These are phyloP conservation scores for Populus hybrid DNA, from an alignment of 441 rosid species.

Conservation along the genomic window DNA sequence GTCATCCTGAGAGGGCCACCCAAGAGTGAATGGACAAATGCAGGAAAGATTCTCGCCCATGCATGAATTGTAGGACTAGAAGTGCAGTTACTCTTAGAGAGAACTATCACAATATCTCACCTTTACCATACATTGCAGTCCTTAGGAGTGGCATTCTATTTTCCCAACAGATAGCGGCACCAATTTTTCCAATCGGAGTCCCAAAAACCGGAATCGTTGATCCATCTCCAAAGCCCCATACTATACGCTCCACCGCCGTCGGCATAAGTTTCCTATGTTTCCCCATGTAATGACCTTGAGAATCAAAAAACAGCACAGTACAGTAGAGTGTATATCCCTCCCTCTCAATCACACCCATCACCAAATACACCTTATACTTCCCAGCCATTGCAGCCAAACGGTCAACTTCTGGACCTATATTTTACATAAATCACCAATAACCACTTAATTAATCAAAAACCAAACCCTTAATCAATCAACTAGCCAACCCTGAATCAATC, in stretches of 20 bases:
- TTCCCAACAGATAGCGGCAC: conserved; percentile 11
- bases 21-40: no score
- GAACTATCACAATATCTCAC: no score
- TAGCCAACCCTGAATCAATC: neutral
- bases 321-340: conserved; percentile 23
- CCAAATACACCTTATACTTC: conserved; percentile 69
- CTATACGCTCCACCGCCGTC: conserved; percentile 77
- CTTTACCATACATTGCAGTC: no score
- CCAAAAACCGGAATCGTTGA: conserved; percentile 84
- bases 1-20: no score
- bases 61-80: no score
- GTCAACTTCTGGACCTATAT: conserved; percentile 78
- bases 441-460: neutral
- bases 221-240: conserved; percentile 97
- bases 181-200: conserved; percentile 76
- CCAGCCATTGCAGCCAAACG: conserved; percentile 84
- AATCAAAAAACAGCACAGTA: no score
- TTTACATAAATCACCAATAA: neutral
- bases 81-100: no score
- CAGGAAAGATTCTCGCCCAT: no score
- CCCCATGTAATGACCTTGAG: no score
- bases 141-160: no score
- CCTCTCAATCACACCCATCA: conserved; percentile 89
- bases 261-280: conserved; percentile 49
- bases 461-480: neutral